phyloP scores from a whole-genome alignment of 1,139 yeast genomes.

The Hanseniaspora uvarum region DNA sequence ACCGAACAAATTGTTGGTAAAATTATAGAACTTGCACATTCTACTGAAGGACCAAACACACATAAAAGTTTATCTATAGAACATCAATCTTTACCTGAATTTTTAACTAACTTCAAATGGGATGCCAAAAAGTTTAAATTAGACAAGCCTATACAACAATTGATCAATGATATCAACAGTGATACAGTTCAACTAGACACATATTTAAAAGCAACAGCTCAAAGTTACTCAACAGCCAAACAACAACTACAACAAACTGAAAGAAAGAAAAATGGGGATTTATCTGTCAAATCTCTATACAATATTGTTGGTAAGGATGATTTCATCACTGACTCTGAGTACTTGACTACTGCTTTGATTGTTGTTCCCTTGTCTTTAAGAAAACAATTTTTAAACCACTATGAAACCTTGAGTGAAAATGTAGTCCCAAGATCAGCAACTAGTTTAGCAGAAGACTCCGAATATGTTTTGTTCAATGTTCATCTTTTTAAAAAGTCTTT shows the following conservation, averaged over 20 bases:
- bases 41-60: conserved; percentile 35
- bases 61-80: conserved; percentile 44
- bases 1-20: conserved; percentile 59
- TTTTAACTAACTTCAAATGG: conserved; percentile 73
- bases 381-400: conserved; percentile 50
- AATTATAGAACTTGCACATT: conserved; percentile 61
- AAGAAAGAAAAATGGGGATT: conserved; percentile 85
- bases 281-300: conserved; percentile 81
- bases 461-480: conserved; percentile 62
- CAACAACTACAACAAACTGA: conserved; percentile 79
- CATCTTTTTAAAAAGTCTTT: conserved; percentile 76
- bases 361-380: conserved; percentile 70
- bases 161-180: conserved; percentile 56
- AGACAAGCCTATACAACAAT: conserved; percentile 70
- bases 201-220: conserved; percentile 64
- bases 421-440: conserved; percentile 88
- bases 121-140: conserved; percentile 73
- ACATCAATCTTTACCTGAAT: conserved; percentile 42
- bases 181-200: conserved; percentile 76
- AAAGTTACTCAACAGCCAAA: conserved; percentile 69
- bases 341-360: conserved; percentile 67
- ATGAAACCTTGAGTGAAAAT: conserved; percentile 68
- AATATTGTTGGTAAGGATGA: conserved; percentile 78
- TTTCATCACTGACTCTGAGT: conserved; percentile 76
- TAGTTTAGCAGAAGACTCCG: conserved; percentile 59